A percentile compares a stretch with the other conserved stretches of the same genome.
phyloP scores from a whole-genome alignment of 2,329 filamentous ascomycete genomes.

The Calonectria pauciramosa region DNA sequence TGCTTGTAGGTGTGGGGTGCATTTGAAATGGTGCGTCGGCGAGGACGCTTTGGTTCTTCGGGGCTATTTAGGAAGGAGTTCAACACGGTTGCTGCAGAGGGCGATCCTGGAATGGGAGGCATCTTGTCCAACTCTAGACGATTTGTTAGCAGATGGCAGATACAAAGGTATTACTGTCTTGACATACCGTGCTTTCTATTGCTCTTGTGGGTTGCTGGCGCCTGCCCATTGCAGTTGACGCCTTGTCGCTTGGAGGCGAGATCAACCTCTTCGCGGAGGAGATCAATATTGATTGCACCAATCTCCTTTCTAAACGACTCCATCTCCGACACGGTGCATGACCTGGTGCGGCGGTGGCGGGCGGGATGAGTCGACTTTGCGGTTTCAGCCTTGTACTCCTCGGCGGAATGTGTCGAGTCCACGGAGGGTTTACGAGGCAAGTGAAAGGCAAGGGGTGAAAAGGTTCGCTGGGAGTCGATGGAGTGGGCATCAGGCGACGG shows the following conservation, averaged over 20 bases:
- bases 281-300: background rate
- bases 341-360: background rate
- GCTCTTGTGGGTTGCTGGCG: background rate
- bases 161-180: background rate
- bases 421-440: background rate
- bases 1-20: background rate
- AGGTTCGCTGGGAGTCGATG: background rate
- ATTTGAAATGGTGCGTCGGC: background rate
- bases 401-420: background rate
- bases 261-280: background rate
- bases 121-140: background rate
- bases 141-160: background rate
- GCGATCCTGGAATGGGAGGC: background rate
- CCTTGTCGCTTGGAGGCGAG: background rate
- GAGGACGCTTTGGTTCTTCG: background rate
- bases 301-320: background rate
- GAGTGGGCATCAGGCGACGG: background rate
- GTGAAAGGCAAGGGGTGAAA: background rate
- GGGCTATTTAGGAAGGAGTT: background rate
- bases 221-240: background rate
- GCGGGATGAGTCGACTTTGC: background rate
- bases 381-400: background rate
- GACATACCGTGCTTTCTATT: background rate
- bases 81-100: background rate
- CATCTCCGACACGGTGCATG: background rate